A percentile compares a stretch with the other conserved stretches of the same genome.
These are phyloP conservation scores for Aspergillus eucalypticola DNA, from an alignment of 2,329 filamentous ascomycete genomes.

Conservation along the genomic window DNA sequence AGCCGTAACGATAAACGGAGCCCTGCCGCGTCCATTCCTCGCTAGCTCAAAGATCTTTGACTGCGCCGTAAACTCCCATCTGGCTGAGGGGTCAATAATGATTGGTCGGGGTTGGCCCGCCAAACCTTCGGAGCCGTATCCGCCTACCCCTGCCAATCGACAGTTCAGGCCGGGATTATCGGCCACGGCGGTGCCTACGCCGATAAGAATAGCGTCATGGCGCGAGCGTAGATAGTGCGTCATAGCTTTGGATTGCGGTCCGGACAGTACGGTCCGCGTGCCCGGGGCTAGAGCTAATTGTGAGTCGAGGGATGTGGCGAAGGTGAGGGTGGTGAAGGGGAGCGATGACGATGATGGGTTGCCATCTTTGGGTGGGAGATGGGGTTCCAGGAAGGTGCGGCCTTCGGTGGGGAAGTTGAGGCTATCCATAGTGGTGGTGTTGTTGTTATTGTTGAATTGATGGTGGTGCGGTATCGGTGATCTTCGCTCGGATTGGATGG, in stretches of 20 bases:
- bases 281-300: constrained; percentile 72
- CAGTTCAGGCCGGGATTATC: constrained; percentile 88
- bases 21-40: constrained; percentile 62
- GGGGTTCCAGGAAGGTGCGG: constrained; percentile 10
- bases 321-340: constrained; percentile 74
- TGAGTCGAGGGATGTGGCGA: constrained; percentile 82
- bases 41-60: constrained; percentile 68
- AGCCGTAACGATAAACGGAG: constrained; percentile 66
- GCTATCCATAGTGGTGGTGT: not conserved
- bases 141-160: constrained; percentile 62
- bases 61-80: constrained; percentile 64
- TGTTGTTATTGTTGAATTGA: not conserved
- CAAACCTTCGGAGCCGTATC: constrained; percentile 53
- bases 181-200: constrained; percentile 77
- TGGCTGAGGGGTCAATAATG: constrained; percentile 71
- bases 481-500: not conserved
- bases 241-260: constrained; percentile 82
- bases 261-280: constrained; percentile 74
- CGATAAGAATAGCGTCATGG: constrained; percentile 83
- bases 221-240: constrained; percentile 86
- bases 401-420: constrained; percentile 6
- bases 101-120: constrained; percentile 72
- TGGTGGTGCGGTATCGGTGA: not conserved
- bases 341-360: constrained; percentile 1
- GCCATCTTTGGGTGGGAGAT: constrained; percentile 5